Evolutionary conservation across 2,329 filamentous ascomycete genomes (phyloP).

Genomic region (Sarocladium strictum): DNA sequence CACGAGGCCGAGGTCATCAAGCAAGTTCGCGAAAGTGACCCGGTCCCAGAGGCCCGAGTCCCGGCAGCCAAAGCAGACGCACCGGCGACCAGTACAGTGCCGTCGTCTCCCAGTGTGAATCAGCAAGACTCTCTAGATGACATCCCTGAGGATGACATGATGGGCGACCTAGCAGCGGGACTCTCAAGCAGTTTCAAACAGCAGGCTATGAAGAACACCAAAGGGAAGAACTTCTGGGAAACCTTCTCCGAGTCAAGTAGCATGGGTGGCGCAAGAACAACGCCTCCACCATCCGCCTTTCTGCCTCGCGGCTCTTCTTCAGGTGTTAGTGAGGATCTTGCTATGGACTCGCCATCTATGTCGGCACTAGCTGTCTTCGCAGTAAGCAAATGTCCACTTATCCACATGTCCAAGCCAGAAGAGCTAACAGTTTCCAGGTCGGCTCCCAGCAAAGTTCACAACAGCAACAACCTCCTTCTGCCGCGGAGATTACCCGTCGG

Average conservation of each 20-base stretch:
- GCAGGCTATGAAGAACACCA: conserved; percentile 66
- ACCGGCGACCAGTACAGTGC: conserved; percentile 48
- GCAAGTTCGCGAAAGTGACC: conserved; percentile 85
- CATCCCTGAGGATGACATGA: conserved; percentile 63
- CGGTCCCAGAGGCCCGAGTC: conserved; percentile 44
- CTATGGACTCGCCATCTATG: conserved; percentile 62
- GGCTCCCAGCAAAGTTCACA: background rate
- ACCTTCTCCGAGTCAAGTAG: conserved; percentile 64
- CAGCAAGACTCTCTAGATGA: conserved; percentile 61
- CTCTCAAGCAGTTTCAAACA: conserved; percentile 67
- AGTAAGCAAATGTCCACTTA: conserved; percentile 15
- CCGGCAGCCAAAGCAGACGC: conserved; percentile 32
- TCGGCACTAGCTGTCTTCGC: conserved; percentile 28
- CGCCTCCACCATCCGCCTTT: conserved; percentile 57
- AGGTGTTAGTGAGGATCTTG: conserved; percentile 62
- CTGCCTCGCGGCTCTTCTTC: conserved; percentile 55
- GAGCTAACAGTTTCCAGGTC: background rate
- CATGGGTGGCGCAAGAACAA: conserved; percentile 42
- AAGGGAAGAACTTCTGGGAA: conserved; percentile 67
- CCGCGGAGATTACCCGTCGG: conserved; percentile 70
- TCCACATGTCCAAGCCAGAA: background rate
- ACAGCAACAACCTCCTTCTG: conserved; percentile 46
- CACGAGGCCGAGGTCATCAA: conserved; percentile 93
- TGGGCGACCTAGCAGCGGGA: conserved; percentile 45
- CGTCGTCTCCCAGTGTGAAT: conserved; percentile 65